phyloP scores from a whole-genome alignment of 2,329 filamentous ascomycete species.

The Cercospora nicotianae region DNA sequence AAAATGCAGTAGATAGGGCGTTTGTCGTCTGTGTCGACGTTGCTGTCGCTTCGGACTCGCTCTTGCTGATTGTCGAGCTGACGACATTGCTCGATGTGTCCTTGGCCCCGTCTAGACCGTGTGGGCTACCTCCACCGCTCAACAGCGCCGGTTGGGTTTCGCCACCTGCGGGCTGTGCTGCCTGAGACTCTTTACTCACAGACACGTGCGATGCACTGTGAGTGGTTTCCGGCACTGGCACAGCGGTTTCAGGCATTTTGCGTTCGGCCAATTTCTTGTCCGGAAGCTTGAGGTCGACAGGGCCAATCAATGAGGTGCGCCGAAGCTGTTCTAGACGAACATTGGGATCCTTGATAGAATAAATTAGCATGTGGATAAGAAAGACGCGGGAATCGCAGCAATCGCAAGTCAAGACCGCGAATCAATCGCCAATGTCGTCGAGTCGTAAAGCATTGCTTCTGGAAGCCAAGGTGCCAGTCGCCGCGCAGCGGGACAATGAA shows the following conservation, averaged over 20 bases:
- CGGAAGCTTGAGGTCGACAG: conserved; percentile 35
- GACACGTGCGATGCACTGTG: conserved; percentile 18
- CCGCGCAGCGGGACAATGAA: neutral
- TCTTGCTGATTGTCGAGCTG: neutral
- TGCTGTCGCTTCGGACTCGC: conserved; percentile 20
- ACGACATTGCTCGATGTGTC: conserved; percentile 8
- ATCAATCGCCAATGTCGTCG: neutral
- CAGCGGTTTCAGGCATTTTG: conserved; percentile 36
- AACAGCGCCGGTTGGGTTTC: neutral
- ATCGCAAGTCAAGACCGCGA: neutral
- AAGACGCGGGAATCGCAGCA: neutral
- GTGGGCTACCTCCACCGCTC: conserved; percentile 19
- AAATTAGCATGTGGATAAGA: conserved; percentile 20
- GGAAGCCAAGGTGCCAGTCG: neutral
- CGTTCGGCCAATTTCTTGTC: conserved; percentile 32
- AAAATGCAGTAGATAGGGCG: neutral
- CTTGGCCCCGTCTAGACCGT: conserved; percentile 12
- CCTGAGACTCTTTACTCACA: conserved; percentile 3
- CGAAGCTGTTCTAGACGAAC: conserved; percentile 50
- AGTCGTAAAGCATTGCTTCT: neutral
- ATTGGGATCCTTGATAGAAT: conserved; percentile 45
- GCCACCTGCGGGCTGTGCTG: neutral
- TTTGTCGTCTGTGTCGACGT: conserved; percentile 12
- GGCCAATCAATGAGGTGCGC: conserved; percentile 44
- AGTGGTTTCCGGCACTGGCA: conserved; percentile 28